Conservation (phyloP, 2,329 filamentous ascomycete species). For the Teratosphaeria gauchensis region DNA sequence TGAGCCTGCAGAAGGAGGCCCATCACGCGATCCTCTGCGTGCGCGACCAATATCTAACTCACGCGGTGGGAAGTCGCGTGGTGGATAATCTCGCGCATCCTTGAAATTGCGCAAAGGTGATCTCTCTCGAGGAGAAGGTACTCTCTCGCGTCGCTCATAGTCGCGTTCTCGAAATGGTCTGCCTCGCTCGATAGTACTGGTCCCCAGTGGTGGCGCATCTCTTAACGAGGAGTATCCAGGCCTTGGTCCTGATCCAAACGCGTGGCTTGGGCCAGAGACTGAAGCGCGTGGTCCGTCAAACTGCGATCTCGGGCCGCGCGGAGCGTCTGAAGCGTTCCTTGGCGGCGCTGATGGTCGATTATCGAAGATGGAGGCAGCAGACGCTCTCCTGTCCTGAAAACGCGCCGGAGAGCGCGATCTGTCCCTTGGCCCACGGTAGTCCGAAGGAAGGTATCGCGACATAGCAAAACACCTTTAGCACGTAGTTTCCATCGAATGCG, state of each 20-base stretch:
- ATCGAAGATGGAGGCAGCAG: conserved; percentile 36
- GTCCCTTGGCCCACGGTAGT: conserved; percentile 41
- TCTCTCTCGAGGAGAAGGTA: conserved; percentile 52
- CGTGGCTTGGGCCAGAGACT: conserved; percentile 37
- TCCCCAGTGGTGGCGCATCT: conserved; percentile 48
- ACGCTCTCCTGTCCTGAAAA: conserved; percentile 61
- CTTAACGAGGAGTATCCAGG: conserved; percentile 30
- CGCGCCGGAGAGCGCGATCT: conserved; percentile 63
- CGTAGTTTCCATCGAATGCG: conserved; percentile 3
- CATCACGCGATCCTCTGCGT: conserved; percentile 61
- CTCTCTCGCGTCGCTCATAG: conserved; percentile 47
- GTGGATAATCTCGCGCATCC: conserved; percentile 53
- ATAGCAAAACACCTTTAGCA: conserved; percentile 6
- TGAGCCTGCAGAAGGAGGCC: conserved; percentile 61
- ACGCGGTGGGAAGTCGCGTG: conserved; percentile 50
- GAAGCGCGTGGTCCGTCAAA: conserved; percentile 49
- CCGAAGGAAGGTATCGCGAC: conserved; percentile 28
- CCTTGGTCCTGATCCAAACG: conserved; percentile 43
- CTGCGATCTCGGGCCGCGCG: conserved; percentile 71
- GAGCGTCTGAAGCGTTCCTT: conserved; percentile 48
- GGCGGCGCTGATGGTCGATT: conserved; percentile 16
- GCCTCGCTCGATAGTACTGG: conserved; percentile 44
- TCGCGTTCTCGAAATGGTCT: conserved; percentile 45
- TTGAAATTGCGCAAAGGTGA: conserved; percentile 51
- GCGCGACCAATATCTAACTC: conserved; percentile 59